Base-by-base conservation (phyloP, 257 asterid genomes). In the Rehmannia glutinosa region DNA sequence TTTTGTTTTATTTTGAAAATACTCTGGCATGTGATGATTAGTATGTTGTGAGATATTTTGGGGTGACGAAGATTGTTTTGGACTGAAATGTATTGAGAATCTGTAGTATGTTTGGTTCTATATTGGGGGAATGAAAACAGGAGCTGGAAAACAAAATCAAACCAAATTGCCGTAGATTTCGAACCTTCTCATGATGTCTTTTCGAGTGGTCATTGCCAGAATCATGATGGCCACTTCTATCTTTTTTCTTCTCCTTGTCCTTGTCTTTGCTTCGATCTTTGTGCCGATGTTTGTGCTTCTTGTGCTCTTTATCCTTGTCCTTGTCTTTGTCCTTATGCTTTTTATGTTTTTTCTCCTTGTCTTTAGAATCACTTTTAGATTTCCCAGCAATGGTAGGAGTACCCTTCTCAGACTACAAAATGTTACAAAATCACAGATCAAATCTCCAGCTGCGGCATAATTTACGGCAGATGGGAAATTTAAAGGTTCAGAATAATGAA, bases 221-320 rank as follows among this genome's bases (percentile, higher is more conserved):
- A 60, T 92, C 98, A 71, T 82, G 90, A 79, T 82, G 90, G 73
- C 88, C 82, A 69, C 85, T 80, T 80, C 81, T 93, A 53, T 88
- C 96, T 61, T 86, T 93, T 82, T 83, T 88, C 82, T 84, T 92
- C 80, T 93, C 97, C 83, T 92, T 92, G 86, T 92, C 98, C 81
- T 87, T 91, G 76, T 92, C 95, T 75, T 91, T 91, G 76, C 89
- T 86, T 56, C 96, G 95, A 73, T 93, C 97, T 77, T 93, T 93
- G 76, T 93, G 97, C 68, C 92, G 97, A 76, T 85, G 99, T 71
- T 85, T 90, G 80, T 93, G 96, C 91, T 82, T 93, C 81, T 90
- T 87, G 75, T 87, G 97, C 82, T 90, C 97, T 79, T 81, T 86
- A 72, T 92, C 97, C 72, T 78, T 81, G 61, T 80, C 90, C 74